These are phyloP conservation scores for Cladosporium phlei DNA, from an alignment of 2,329 filamentous ascomycete genomes.

Conservation along the genomic window DNA sequence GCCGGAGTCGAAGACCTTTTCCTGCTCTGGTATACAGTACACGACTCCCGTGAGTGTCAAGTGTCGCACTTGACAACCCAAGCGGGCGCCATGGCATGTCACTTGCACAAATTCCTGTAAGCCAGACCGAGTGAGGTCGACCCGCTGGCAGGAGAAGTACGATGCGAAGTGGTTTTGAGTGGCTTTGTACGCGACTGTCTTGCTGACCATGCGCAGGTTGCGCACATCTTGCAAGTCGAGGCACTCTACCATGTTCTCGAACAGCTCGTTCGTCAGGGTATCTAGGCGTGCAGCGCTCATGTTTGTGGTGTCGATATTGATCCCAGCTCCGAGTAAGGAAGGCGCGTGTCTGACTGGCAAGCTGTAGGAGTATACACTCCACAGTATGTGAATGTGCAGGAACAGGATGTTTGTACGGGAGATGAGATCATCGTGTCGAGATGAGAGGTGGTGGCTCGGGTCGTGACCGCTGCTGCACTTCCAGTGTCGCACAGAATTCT, in stretches of 20 bases:
- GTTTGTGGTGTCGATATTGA: too few species aligned
- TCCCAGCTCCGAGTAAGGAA: too few species aligned
- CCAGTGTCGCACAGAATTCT: too few species aligned
- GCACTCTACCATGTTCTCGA: conserved; percentile 9
- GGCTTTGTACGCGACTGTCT: conserved; percentile 9
- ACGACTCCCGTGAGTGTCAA: conserved; percentile 14
- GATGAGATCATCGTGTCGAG: too few species aligned
- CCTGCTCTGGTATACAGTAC: conserved; percentile 3
- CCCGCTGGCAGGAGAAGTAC: background rate
- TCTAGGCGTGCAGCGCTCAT: background rate
- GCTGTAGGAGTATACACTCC: too few species aligned
- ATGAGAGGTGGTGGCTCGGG: too few species aligned
- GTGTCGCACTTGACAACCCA: conserved; percentile 11
- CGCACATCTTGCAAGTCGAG: conserved; percentile 11
- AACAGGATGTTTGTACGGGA: too few species aligned
- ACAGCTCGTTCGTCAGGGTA: conserved; percentile 10
- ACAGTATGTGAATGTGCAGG: too few species aligned
- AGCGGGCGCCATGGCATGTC: conserved; percentile 3
- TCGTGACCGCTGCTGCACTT: too few species aligned
- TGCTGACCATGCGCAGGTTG: conserved; percentile 12
- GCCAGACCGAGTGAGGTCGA: background rate
- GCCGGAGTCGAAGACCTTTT: background rate
- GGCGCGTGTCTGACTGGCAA: too few species aligned
- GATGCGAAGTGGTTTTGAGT: conserved; percentile 14
- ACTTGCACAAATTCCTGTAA: conserved; percentile 3